Base-by-base conservation (phyloP, 306 rosid species). In the Hippophae tibetana region DNA sequence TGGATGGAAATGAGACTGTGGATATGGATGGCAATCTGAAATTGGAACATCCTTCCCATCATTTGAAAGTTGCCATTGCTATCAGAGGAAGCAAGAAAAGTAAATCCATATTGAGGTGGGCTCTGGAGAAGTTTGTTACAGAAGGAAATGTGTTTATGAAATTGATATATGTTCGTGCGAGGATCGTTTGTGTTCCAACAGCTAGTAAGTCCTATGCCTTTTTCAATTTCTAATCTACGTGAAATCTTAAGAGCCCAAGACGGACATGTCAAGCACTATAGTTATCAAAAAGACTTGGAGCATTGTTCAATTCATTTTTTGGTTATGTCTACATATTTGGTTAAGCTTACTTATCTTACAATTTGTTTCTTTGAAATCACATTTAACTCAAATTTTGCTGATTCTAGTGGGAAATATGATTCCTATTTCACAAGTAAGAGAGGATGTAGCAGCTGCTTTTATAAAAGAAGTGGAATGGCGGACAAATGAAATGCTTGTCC, bases 51-150 rank as follows among this genome's bases (percentile, higher is more conserved):
- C 76, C 62, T 78, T 77, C 77, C 13, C 38, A 75, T 7, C 55
- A 62, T 58, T 70, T 79, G 1, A 62, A 42, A 63, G 86, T 92
- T 58, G 97, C 94, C 53, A 65, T 92, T 41, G 99, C 97, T 45
- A 72, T 92, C 72, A 84, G 76, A 66, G 99, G 99, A 57, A 77
- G 62, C 69, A 86, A 70, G 54, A 88, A 84, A 49, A 86, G 95
- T 79, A 86, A 82, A 74, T 69, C 72, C 76, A 78, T 88, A 7
- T 78, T 88, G 41, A 81, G 63, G 38, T 92, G 99, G 95, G 84
- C 93, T 3, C 82, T 88, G 23, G 87, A 86, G 42, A 86, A 86
- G 78, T 86, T 88, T 77, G 81, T 82, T 62, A 86, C 90, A 0
- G 90, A 88, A 73, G 95, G 88, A 69, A 69, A 54, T 71, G 70